These are phyloP conservation scores for Yamadazyma conglobata DNA, from an alignment of 1,139 yeast genomes.

Conservation along the genomic window DNA sequence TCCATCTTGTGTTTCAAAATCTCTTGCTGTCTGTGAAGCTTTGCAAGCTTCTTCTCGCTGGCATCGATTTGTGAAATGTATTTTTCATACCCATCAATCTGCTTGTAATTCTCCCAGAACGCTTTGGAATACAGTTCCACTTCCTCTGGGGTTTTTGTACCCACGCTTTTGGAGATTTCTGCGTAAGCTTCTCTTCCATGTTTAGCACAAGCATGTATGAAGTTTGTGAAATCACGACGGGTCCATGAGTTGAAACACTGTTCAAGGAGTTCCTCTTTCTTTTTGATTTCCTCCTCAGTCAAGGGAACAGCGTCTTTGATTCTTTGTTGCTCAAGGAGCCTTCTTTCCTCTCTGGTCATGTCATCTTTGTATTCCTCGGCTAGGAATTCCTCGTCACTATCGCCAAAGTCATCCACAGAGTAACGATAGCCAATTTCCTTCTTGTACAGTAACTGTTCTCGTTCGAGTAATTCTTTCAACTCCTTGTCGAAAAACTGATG, in stretches of 20 bases:
- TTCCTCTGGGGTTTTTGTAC: slow-evolving; percentile 67
- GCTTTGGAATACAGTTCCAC: slow-evolving; percentile 62
- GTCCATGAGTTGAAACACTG: slow-evolving; percentile 81
- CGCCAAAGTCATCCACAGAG: slow-evolving; percentile 51
- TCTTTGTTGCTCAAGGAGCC: slow-evolving; percentile 55
- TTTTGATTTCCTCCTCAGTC: slow-evolving; percentile 67
- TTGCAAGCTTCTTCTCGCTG: slow-evolving; percentile 78
- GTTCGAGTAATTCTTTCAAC: slow-evolving; percentile 61
- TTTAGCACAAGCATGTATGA: slow-evolving; percentile 76
- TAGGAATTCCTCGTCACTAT: slow-evolving; percentile 54
- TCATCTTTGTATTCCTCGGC: slow-evolving; percentile 45
- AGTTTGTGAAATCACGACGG: slow-evolving; percentile 83
- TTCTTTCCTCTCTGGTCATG: slow-evolving; percentile 39
- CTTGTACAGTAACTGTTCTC: slow-evolving; percentile 76
- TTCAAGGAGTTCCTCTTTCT: slow-evolving; percentile 57
- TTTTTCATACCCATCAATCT: slow-evolving; percentile 82
- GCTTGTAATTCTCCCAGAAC: slow-evolving; percentile 72
- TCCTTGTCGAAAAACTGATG: slow-evolving; percentile 82
- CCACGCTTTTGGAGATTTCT: slow-evolving; percentile 63
- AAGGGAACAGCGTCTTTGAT: slow-evolving; percentile 70
- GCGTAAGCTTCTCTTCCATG: slow-evolving; percentile 65
- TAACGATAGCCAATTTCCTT: slow-evolving; percentile 71
- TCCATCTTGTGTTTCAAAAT: slow-evolving; percentile 63
- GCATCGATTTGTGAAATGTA: slow-evolving; percentile 82
- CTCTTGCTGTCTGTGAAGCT: slow-evolving; percentile 60